Base-by-base conservation (phyloP, 768 basidiomycete species). In the Termitomyces sp. region DNA sequence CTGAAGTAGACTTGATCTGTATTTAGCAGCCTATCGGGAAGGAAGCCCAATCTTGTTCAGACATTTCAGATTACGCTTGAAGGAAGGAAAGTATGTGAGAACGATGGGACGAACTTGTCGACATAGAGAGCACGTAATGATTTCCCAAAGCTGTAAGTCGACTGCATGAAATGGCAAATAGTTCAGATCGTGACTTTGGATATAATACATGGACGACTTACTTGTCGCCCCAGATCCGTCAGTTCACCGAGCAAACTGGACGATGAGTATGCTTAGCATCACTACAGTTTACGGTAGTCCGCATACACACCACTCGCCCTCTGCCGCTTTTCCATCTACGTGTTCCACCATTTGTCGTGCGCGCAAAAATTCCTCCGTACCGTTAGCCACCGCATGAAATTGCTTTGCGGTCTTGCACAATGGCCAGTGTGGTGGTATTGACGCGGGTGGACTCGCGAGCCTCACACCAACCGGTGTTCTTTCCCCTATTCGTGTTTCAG, bases 391-490 rank as follows among this genome's bases (percentile, higher is more conserved):
- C 15, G 81, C 74, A 18, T 75, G 73, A 65, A 88, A 86, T 32
- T 78, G 75, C 42, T 79, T 76, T 7, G 82, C 82, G 0, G 77
- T 79, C 58, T 79, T 81, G 69, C 88, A 90, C 79, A 90, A 79
- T 59, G 78, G 72, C 89, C 91, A 92, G 63, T 88, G 77, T 65
- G 83, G 81, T 1, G 89, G 87, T 57, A 92, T 84, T 35, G 79
- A 84, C 12, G 85, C 85, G 0, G 89, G 88, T 8, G 86, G 76
- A 4, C 77, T 79, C 7, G 80, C 72, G 73, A 92, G 80, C 2
- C 90, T 82, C 12, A 85, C 76, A 9, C 83, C 84, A n/a, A 92
- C 90, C 0, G 91, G 91, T 0, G 90, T 84, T 39, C 91, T 83
- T 74, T 92, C 91, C 35, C 90, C 90, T 35, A 22, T 13, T 24